A percentile compares a stretch with the other conserved stretches of the same genome.
Conservation (phyloP, 2,329 filamentous ascomycete genomes). For the Incumbomyces delicatus region DNA sequence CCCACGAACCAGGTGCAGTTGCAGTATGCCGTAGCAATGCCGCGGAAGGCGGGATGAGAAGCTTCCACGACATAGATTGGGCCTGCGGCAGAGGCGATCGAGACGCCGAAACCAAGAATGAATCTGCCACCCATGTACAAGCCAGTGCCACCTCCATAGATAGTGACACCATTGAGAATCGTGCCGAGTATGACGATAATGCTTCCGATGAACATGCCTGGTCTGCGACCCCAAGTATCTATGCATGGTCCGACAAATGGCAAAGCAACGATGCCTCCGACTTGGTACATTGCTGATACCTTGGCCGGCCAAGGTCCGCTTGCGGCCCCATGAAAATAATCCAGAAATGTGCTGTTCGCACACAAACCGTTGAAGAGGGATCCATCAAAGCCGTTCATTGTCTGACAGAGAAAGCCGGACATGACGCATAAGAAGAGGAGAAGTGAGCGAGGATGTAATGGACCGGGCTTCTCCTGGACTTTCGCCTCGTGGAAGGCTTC, state of each 20-base stretch:
- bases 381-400: conserved; percentile 51
- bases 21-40: conserved; percentile 51
- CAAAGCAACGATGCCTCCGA: conserved; percentile 36
- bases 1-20: conserved; percentile 43
- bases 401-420: conserved; percentile 37
- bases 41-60: conserved; percentile 53
- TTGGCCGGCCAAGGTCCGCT: conserved; percentile 37
- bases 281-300: conserved; percentile 40
- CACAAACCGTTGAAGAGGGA: conserved; percentile 46
- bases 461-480: conserved; percentile 38
- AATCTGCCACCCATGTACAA: conserved; percentile 51
- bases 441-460: conserved; percentile 9
- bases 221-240: conserved; percentile 43
- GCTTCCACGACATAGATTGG: conserved; percentile 57
- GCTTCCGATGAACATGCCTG: conserved; percentile 48
- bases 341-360: conserved; percentile 37
- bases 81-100: conserved; percentile 49
- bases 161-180: conserved; percentile 39
- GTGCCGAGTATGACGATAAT: conserved; percentile 44
- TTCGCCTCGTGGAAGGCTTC: conserved; percentile 48
- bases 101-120: conserved; percentile 48
- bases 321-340: conserved; percentile 33
- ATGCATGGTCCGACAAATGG: conserved; percentile 38
- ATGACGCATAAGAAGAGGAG: conserved; percentile 15
- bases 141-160: conserved; percentile 30